Conservation (phyloP, 2,329 filamentous ascomycete species). For the Aspergillus oerlinghausenensis region DNA sequence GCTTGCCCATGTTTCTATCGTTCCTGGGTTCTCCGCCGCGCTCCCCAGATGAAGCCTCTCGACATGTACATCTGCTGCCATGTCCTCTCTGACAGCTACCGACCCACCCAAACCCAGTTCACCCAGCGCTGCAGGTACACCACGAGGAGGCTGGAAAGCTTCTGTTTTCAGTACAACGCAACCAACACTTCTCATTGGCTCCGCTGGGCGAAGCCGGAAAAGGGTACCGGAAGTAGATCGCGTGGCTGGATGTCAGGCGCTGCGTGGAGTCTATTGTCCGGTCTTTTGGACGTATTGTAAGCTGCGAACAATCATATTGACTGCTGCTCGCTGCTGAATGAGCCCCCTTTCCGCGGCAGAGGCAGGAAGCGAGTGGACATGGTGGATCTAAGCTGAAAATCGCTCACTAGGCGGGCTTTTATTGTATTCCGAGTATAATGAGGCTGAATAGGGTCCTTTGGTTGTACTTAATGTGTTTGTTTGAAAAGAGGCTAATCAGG, state of each 20-base stretch:
- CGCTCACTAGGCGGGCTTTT: neutral
- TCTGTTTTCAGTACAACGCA: neutral
- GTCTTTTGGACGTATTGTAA: neutral
- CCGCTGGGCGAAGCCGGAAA: neutral
- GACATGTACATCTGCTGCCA: neutral
- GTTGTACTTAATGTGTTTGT: neutral
- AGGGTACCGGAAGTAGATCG: neutral
- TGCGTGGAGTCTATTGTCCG: neutral
- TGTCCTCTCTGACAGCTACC: neutral
- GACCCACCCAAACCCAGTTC: neutral
- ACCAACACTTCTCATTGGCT: neutral
- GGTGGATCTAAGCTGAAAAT: neutral
- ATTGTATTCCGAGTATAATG: neutral
- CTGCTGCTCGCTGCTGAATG: neutral
- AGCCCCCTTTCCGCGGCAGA: neutral
- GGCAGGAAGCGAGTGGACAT: neutral
- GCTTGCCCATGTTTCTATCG: neutral
- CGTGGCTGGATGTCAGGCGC: neutral
- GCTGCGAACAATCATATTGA: neutral
- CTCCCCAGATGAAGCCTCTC: neutral
- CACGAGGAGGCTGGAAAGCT: neutral
- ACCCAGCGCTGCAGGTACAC: neutral
- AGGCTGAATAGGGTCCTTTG: neutral
- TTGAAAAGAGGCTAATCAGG: neutral
- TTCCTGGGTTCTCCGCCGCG: neutral